These are phyloP conservation scores for Dryas integrifolia DNA, from an alignment of 331 rosid genomes.

Conservation along the genomic window DNA sequence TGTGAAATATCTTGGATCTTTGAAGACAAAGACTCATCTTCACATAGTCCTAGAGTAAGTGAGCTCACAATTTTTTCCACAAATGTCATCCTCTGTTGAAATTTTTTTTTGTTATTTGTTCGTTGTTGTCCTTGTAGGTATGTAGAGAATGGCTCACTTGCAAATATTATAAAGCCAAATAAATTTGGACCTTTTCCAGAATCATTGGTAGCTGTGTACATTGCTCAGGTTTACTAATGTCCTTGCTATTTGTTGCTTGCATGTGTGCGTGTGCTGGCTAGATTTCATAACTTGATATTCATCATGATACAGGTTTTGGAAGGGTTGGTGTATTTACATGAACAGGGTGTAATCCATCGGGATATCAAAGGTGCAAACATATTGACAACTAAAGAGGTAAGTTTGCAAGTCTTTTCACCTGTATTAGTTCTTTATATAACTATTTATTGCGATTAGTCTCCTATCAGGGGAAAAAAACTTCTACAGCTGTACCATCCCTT, in stretches of 20 bases:
- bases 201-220: conserved; percentile 92
- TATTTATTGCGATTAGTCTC: not conserved
- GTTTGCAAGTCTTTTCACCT: too few relatives aligned
- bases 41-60: conserved; percentile 95
- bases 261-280: conserved; percentile 14
- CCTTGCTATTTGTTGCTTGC: conserved; percentile 19
- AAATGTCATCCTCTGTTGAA: conserved; percentile 20
- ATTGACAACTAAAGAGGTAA: conserved; percentile 95
- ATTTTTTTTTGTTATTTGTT: conserved; percentile 22
- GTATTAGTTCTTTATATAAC: not conserved
- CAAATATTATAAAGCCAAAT: conserved; percentile 97
- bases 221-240: conserved; percentile 71
- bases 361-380: conserved; percentile 99
- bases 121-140: conserved; percentile 47
- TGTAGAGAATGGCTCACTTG: conserved; percentile 97
- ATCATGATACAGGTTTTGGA: conserved; percentile 79
- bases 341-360: conserved; percentile 98
- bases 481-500: too few relatives aligned
- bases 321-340: conserved; percentile 97
- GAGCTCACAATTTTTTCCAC: conserved; percentile 19
- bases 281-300: conserved; percentile 18
- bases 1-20: conserved; percentile 98
- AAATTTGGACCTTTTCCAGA: conserved; percentile 99
- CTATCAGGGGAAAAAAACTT: too few relatives aligned
- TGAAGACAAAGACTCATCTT: conserved; percentile 93